Percentiles rank a stretch among this genome's conserved stretches.
phyloP scores from a whole-genome alignment of 306 rosid species.

The Citrullus amarus region DNA sequence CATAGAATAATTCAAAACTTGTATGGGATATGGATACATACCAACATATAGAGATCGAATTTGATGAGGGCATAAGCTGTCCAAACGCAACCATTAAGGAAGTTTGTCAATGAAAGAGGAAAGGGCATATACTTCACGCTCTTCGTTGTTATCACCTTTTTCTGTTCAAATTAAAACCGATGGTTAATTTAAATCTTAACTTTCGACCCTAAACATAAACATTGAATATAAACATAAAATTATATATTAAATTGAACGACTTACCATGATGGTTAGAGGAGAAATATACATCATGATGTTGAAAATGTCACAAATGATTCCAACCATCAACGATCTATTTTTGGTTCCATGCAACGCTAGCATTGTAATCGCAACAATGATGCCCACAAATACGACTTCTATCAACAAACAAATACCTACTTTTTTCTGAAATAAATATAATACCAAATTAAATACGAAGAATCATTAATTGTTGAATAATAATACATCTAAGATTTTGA shows the following conservation, averaged over 20 bases:
- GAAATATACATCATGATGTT: slow-evolving; percentile 40
- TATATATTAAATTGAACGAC: not conserved
- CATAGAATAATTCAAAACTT: no score
- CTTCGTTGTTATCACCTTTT: slow-evolving; percentile 41
- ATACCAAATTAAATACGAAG: no score
- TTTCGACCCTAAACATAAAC: not conserved
- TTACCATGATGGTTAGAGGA: not conserved
- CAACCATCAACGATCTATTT: slow-evolving; percentile 48
- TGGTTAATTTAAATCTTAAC: not conserved
- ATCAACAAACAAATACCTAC: not conserved
- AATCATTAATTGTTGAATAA: no score
- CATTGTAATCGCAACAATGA: slow-evolving; percentile 23
- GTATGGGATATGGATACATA: not conserved
- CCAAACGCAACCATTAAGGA: no score
- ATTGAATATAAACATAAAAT: no score
- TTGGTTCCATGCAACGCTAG: slow-evolving; percentile 21
- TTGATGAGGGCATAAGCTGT: slow-evolving; percentile 49
- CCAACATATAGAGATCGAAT: slow-evolving; percentile 48
- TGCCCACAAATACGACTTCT: slow-evolving; percentile 26
- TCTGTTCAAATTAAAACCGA: not conserved
- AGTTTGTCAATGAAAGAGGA: no score
- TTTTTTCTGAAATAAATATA: no score
- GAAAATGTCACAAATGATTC: slow-evolving; percentile 50
- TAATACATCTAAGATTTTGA: no score
- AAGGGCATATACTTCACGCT: no score